A percentile compares a stretch with the other conserved stretches of the same genome.
Conservation (phyloP, 2,329 filamentous ascomycete species). For the Trichothecium sympodiale region DNA sequence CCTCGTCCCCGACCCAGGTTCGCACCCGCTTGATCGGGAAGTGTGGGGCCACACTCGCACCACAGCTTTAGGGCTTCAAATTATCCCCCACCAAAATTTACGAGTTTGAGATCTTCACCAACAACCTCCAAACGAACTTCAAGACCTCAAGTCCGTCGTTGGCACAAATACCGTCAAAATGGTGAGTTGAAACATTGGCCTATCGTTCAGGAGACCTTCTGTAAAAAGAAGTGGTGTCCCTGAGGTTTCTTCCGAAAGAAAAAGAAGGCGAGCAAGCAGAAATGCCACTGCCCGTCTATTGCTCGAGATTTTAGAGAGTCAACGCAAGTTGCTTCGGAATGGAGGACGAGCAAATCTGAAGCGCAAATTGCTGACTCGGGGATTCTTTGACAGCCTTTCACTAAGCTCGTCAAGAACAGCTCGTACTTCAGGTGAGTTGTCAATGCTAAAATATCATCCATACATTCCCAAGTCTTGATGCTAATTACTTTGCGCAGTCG, state of each 20-base stretch:
- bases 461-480: neutral
- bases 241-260: slow-evolving; percentile 7
- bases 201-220: slow-evolving; percentile 14
- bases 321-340: slow-evolving; percentile 97
- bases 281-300: slow-evolving; percentile 31
- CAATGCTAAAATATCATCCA: neutral
- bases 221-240: neutral
- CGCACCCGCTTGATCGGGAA: slow-evolving; percentile 1
- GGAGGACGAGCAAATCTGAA: slow-evolving; percentile 61
- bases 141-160: slow-evolving; percentile 27
- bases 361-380: slow-evolving; percentile 99
- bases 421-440: slow-evolving; percentile 89
- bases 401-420: slow-evolving; percentile 94
- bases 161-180: slow-evolving; percentile 52
- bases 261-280: slow-evolving; percentile 26
- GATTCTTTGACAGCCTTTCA: slow-evolving; percentile 61
- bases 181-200: slow-evolving; percentile 45
- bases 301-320: slow-evolving; percentile 49
- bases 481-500: slow-evolving; percentile 45
- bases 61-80: slow-evolving; percentile 26
- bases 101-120: slow-evolving; percentile 11
- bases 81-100: slow-evolving; percentile 28
- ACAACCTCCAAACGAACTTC: slow-evolving; percentile 21
- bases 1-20: slow-evolving; percentile 28
- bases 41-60: slow-evolving; percentile 5